A percentile compares a stretch with the other conserved stretches of the same genome.
Evolutionary conservation across 2,329 filamentous ascomycete genomes (phyloP).

Genomic region (Trematosphaeria pertusa): DNA sequence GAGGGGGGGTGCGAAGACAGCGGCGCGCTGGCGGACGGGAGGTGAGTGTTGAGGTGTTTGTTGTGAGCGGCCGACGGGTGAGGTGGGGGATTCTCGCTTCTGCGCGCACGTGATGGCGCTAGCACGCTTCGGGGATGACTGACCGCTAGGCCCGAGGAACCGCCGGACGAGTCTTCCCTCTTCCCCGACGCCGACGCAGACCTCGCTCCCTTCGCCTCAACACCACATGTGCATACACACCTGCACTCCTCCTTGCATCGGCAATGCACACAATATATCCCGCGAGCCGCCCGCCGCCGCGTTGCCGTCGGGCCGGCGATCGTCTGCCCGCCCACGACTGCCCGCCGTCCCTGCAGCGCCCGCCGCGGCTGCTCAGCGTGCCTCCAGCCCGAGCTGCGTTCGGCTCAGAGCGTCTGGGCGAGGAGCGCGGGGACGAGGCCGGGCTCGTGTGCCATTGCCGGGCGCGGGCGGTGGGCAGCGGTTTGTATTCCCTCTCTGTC

Average conservation of each 20-base stretch:
- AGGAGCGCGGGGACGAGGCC: too few relatives aligned
- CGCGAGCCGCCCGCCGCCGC: constrained; percentile 17
- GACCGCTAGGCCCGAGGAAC: constrained; percentile 22
- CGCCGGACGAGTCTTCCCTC: constrained; percentile 21
- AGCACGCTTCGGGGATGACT: constrained; percentile 16
- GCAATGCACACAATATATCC: constrained; percentile 17
- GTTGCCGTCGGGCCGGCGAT: constrained; percentile 1
- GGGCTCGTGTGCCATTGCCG: too few relatives aligned
- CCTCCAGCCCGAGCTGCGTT: too few relatives aligned
- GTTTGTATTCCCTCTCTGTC: constrained; percentile 3
- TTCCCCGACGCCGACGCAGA: constrained; percentile 7
- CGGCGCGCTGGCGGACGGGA: constrained; percentile 2
- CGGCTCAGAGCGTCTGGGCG: too few relatives aligned
- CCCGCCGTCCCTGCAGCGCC: not conserved
- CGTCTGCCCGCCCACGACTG: constrained; percentile 3
- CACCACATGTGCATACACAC: constrained; percentile 26
- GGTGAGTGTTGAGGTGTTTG: constrained; percentile 28
- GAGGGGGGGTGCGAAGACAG: constrained; percentile 11
- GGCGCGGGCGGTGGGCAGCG: not conserved
- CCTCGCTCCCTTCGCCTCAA: constrained; percentile 21
- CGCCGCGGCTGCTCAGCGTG: not conserved
- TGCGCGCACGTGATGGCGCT: constrained; percentile 37
- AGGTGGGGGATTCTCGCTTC: constrained; percentile 41
- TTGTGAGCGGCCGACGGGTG: constrained; percentile 33
- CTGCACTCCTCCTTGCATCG: constrained; percentile 22